phyloP scores from a whole-genome alignment of 179 eudicot species.

The Spinacia oleracea region DNA sequence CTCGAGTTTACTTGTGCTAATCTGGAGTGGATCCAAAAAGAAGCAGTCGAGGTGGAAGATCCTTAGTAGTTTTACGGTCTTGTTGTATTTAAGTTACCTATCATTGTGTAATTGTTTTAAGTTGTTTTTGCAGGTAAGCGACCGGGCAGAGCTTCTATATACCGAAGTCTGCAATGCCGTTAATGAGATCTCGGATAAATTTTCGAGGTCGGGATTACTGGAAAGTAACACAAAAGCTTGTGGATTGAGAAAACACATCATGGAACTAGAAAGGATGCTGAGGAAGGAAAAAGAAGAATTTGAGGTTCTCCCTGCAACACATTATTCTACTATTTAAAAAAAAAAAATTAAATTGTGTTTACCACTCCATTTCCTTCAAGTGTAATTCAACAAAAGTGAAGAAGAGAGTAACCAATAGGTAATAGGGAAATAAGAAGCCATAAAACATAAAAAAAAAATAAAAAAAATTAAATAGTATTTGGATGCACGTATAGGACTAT shows the following conservation, averaged over 20 bases:
- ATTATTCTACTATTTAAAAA: background rate
- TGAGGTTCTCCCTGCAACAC: constrained; percentile 38
- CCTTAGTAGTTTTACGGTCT: constrained; percentile 10
- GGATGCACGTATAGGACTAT: constrained; percentile 15
- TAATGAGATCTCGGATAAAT: constrained; percentile 41
- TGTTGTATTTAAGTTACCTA: background rate
- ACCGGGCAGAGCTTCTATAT: constrained; percentile 43
- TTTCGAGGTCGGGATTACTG: constrained; percentile 26
- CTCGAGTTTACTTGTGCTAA: constrained; percentile 41
- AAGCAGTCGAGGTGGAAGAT: constrained; percentile 40
- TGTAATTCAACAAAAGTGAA: background rate
- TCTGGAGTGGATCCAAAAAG: constrained; percentile 47
- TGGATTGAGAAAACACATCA: constrained; percentile 35
- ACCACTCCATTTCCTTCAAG: background rate
- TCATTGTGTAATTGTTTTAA: background rate
- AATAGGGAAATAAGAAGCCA: background rate
- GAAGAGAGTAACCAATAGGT: background rate
- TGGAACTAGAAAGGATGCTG: constrained; percentile 40
- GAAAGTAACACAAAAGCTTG: constrained; percentile 32
- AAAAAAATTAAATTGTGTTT: background rate
- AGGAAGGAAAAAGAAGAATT: constrained; percentile 49
- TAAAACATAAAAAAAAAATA: background rate
- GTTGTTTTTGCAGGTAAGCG: constrained; percentile 36
- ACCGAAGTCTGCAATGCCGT: constrained; percentile 46
- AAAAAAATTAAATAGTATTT: background rate